These are phyloP conservation scores for Backusella luteola DNA, from an alignment of 192 early-diverging fungal species.

Conservation along the genomic window DNA sequence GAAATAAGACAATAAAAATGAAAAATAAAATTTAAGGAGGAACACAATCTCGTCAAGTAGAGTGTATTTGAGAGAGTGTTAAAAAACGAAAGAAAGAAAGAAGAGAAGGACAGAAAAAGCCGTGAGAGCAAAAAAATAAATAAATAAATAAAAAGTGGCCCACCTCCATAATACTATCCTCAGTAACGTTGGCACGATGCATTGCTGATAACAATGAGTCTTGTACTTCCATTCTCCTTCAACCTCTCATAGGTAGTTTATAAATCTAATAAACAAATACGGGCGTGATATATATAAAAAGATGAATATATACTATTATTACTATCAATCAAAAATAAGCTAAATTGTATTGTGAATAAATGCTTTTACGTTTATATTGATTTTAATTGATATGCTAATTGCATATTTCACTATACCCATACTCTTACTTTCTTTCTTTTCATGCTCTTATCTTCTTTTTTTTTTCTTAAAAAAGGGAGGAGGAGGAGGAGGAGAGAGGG, in stretches of 20 bases:
- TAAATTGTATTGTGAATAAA: not conserved
- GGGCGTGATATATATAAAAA: not conserved
- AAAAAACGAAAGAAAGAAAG: not conserved
- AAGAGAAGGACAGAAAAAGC: not conserved
- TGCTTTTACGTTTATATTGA: conserved; percentile 2
- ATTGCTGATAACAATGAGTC: conserved; percentile 2
- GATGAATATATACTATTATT: not conserved
- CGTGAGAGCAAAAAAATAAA: not conserved
- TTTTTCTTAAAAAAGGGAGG: not conserved
- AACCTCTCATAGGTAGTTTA: not conserved
- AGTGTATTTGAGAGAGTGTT: not conserved
- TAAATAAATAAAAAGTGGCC: not conserved
- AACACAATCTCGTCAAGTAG: not conserved
- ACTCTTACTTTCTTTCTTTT: not conserved
- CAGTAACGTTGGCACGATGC: not conserved
- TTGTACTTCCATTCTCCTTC: not conserved
- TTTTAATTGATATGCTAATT: not conserved
- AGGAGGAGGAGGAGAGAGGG: not conserved
- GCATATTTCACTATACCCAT: not conserved
- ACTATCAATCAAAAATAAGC: not conserved
- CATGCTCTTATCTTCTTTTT: not conserved
- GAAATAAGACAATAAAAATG: not conserved
- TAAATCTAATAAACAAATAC: conserved; percentile 4
- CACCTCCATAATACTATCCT: not conserved
- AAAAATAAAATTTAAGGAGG: not conserved